Percentiles rank a stretch among this genome's conserved stretches.
Conservation (phyloP, 2,329 filamentous ascomycete species). For the Colletotrichum aenigma region DNA sequence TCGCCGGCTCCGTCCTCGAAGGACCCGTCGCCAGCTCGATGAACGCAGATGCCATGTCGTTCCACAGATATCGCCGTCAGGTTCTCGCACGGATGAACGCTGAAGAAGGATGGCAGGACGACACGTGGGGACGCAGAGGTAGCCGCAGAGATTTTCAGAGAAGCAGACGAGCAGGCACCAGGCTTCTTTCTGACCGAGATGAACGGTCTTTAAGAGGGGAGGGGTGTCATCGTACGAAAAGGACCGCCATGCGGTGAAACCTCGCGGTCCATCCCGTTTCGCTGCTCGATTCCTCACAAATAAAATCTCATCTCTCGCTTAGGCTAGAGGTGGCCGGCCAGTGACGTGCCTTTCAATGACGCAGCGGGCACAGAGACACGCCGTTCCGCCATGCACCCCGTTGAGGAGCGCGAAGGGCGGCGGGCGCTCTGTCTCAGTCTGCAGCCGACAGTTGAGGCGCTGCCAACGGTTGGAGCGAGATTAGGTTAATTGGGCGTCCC, state of each 20-base stretch:
- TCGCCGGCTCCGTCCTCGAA: background rate
- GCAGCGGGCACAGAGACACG: background rate
- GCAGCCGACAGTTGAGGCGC: slow-evolving; percentile 10
- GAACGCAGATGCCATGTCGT: background rate
- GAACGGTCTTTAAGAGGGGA: background rate
- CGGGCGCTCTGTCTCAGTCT: background rate
- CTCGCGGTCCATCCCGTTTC: background rate
- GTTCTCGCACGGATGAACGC: background rate
- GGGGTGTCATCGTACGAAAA: background rate
- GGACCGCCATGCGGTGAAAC: background rate
- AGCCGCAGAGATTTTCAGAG: background rate
- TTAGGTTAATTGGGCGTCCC: background rate
- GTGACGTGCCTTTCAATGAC: background rate
- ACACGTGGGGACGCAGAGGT: background rate
- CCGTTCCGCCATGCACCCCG: background rate
- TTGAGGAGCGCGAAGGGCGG: background rate
- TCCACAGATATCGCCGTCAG: background rate
- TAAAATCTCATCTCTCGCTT: background rate
- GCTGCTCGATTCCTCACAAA: background rate
- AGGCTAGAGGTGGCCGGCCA: background rate
- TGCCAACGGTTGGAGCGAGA: background rate
- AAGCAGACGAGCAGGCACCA: background rate
- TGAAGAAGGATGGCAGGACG: background rate
- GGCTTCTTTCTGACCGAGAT: background rate
- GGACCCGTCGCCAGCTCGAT: background rate